phyloP scores from a whole-genome alignment of 345 rosid species.

The Streptanthus diversifolius region DNA sequence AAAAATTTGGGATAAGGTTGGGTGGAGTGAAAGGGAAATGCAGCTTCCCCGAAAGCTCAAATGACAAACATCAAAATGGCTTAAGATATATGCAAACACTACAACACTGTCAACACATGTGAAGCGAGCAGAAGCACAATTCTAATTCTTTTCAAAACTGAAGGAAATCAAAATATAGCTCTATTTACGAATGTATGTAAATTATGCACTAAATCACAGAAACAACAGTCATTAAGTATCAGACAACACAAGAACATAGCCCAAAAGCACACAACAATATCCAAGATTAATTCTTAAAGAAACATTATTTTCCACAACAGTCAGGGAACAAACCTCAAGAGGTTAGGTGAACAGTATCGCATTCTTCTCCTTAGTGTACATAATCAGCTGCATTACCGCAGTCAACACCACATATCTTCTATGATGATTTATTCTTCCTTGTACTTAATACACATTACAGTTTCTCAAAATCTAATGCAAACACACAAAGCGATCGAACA shows the following conservation, averaged over 20 bases:
- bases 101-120: not conserved
- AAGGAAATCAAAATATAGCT: not conserved
- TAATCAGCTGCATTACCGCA: constrained; percentile 72
- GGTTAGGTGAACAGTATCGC: constrained; percentile 80
- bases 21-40: not conserved
- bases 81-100: not conserved
- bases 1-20: not conserved
- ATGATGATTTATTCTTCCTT: not conserved
- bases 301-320: not conserved
- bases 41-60: not conserved
- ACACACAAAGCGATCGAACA: not conserved
- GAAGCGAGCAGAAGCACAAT: not conserved
- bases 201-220: not conserved
- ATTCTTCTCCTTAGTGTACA: constrained; percentile 72
- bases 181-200: not conserved
- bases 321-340: constrained; percentile 46
- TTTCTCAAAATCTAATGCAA: no score
- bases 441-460: no score
- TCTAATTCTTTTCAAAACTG: not conserved
- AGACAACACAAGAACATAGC: not conserved
- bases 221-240: not conserved
- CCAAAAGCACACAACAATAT: not conserved
- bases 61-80: not conserved
- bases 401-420: constrained; percentile 55
- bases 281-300: not conserved